Conservation (phyloP, 2,329 filamentous ascomycete genomes). For the Camillea tinctor region DNA sequence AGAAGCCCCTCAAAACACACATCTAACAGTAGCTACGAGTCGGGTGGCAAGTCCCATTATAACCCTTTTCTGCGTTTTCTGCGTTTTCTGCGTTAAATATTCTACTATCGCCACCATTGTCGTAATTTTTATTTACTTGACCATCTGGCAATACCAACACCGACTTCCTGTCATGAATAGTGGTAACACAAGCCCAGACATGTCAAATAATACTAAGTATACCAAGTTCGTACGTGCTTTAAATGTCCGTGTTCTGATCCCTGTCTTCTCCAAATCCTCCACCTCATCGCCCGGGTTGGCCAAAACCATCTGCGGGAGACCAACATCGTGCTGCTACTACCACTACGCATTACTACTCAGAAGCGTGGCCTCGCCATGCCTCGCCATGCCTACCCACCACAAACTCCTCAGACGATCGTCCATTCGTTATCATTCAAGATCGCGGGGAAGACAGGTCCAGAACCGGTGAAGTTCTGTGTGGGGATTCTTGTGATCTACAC, state of each 20-base stretch:
- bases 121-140: neutral
- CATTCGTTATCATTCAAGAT: conserved; percentile 14
- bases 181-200: neutral
- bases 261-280: neutral
- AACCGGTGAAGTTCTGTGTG: conserved; percentile 12
- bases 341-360: conserved; percentile 1
- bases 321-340: conserved; percentile 4
- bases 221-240: neutral
- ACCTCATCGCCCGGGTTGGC: neutral
- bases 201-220: neutral
- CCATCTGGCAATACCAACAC: neutral
- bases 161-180: neutral
- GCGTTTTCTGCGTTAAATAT: neutral
- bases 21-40: too few relatives aligned
- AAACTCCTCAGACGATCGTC: conserved; percentile 19
- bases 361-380: neutral
- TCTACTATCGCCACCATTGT: neutral
- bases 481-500: conserved; percentile 14
- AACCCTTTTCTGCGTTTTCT: too few relatives aligned
- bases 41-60: too few relatives aligned
- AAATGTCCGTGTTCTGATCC: neutral
- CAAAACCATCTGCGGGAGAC: conserved; percentile 11
- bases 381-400: conserved; percentile 5
- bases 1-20: too few relatives aligned
- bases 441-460: conserved; percentile 18